Percentiles rank a stretch among this genome's conserved stretches.
Conservation (phyloP, 768 basidiomycete genomes). For the Tremella mesenterica region DNA sequence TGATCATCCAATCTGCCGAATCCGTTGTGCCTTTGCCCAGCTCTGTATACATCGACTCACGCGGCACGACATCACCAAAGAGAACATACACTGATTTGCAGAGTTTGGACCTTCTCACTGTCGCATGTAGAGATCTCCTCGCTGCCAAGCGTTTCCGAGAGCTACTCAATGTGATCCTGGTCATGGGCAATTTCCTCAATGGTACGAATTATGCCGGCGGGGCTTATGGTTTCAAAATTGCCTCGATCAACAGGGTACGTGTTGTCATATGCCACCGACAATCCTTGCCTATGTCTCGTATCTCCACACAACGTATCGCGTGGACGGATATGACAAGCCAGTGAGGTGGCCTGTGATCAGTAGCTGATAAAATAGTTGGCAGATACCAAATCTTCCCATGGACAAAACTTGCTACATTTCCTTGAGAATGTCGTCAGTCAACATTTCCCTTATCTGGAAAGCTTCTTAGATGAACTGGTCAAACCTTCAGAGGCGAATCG, state of each 20-base stretch:
- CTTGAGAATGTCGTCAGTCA: conserved; percentile 77
- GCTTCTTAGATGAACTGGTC: conserved; percentile 76
- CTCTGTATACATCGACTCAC: too few species aligned
- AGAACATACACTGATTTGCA: conserved; percentile 37
- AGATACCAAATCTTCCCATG: conserved; percentile 92
- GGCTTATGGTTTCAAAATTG: conserved; percentile 91
- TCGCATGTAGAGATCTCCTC: conserved; percentile 70
- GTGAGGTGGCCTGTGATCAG: too few species aligned
- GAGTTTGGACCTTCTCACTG: conserved; percentile 70
- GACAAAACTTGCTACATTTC: conserved; percentile 90
- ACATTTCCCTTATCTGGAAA: conserved; percentile 78
- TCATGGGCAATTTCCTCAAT: conserved; percentile 98
- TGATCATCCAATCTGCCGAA: not conserved
- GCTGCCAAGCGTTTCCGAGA: conserved; percentile 83
- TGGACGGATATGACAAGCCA: too few species aligned
- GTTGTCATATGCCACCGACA: not conserved
- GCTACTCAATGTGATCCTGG: conserved; percentile 83
- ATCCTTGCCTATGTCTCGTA: too few species aligned
- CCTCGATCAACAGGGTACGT: conserved; percentile 88
- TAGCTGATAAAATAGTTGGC: too few species aligned
- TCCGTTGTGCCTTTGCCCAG: too few species aligned
- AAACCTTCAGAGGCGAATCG: conserved; percentile 87
- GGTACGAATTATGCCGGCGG: conserved; percentile 92
- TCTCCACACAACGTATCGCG: too few species aligned
- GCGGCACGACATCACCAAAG: too few species aligned